Percentiles rank a stretch among this genome's conserved stretches.
These are phyloP conservation scores for Albizia julibrissin DNA, from an alignment of 306 rosid genomes.

Conservation along the genomic window DNA sequence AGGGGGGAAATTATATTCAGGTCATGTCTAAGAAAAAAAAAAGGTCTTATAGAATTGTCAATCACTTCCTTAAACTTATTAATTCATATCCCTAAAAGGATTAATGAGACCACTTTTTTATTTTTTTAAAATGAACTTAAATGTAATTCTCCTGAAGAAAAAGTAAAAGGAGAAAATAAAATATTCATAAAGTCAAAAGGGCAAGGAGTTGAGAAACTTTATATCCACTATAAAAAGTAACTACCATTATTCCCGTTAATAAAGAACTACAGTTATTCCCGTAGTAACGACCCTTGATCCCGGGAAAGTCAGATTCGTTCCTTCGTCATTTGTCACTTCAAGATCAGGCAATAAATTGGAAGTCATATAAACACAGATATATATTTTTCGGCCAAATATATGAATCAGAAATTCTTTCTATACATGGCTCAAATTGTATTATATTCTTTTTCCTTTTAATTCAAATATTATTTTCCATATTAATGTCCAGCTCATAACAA, in stretches of 20 bases:
- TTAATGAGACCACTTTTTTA: too few relatives aligned
- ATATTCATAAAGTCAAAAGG: slow-evolving; percentile 6
- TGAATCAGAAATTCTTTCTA: not conserved
- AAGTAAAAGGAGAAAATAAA: too few relatives aligned
- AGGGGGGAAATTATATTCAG: too few relatives aligned
- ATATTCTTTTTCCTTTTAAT: not conserved
- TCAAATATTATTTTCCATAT: slow-evolving; percentile 25
- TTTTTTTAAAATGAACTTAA: too few relatives aligned
- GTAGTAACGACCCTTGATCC: slow-evolving; percentile 23
- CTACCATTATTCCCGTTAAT: not conserved
- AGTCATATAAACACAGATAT: not conserved
- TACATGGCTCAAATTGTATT: not conserved
- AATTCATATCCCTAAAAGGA: too few relatives aligned
- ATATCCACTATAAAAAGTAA: slow-evolving; percentile 36
- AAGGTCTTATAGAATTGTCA: too few relatives aligned
- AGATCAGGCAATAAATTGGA: not conserved
- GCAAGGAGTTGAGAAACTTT: slow-evolving; percentile 8
- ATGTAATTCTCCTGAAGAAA: too few relatives aligned
- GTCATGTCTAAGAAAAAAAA: too few relatives aligned
- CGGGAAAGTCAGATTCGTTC: slow-evolving; percentile 40
- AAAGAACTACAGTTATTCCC: too few relatives aligned
- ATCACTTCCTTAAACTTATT: too few relatives aligned
- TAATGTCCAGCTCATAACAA: slow-evolving; percentile 11
- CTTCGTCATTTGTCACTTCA: not conserved
- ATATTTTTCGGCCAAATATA: not conserved